Conservation (phyloP, 202 grass and related monocot genomes). For the Zizania palustris region DNA sequence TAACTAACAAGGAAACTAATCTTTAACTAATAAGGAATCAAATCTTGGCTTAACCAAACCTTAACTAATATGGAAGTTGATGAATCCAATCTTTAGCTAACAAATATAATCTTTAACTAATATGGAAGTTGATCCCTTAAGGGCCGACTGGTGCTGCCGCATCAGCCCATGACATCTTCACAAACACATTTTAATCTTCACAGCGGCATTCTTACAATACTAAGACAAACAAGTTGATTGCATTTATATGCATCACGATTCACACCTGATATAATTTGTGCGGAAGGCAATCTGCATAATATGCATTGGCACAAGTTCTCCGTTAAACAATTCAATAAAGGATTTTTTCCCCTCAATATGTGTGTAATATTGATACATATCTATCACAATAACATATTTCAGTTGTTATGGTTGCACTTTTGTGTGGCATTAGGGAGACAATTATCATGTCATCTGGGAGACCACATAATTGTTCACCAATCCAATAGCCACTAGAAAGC, state of each 20-base stretch:
- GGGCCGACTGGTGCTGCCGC: too few relatives aligned
- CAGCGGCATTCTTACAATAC: background rate
- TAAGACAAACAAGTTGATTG: background rate
- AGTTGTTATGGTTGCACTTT: background rate
- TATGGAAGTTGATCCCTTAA: too few relatives aligned
- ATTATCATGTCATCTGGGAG: constrained; percentile 20
- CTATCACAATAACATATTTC: constrained; percentile 4
- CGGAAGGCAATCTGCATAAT: background rate
- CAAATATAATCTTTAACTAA: too few relatives aligned
- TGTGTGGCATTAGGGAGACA: constrained; percentile 35
- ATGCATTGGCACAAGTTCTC: background rate
- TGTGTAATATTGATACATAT: background rate
- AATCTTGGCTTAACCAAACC: too few relatives aligned
- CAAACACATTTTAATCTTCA: background rate
- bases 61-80: too few relatives aligned
- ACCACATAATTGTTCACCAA: constrained; percentile 30
- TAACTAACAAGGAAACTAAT: too few relatives aligned
- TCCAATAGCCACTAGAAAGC: constrained; percentile 23
- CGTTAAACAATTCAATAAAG: background rate
- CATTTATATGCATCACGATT: background rate
- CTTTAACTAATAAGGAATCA: too few relatives aligned
- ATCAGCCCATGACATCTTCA: too few relatives aligned
- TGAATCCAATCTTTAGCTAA: too few relatives aligned
- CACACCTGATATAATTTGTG: background rate
- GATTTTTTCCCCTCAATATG: background rate